Evolutionary conservation across 2,329 filamentous ascomycete genomes (phyloP).

Genomic region (Paracamarosporium sp.): DNA sequence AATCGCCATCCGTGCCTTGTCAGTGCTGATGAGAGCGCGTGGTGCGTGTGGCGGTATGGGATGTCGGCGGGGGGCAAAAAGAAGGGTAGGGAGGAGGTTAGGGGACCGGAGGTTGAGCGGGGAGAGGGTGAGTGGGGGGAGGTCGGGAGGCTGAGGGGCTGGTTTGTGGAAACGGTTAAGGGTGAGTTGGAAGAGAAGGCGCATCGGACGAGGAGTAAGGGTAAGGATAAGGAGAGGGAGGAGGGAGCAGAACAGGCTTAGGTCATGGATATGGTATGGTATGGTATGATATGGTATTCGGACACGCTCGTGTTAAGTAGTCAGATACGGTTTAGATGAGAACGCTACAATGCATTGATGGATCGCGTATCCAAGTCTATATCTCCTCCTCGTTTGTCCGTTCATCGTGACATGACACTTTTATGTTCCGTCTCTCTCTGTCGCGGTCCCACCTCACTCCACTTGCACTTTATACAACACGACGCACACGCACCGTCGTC

Average conservation of each 20-base stretch:
- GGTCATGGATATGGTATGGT: neutral
- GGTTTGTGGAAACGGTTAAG: conserved; percentile 41
- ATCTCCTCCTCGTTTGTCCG: neutral
- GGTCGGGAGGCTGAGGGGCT: conserved; percentile 48
- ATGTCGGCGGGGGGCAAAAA: conserved; percentile 36
- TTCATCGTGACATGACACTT: neutral
- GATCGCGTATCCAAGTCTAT: neutral
- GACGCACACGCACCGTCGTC: neutral
- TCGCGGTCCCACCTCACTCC: neutral
- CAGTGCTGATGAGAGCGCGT: conserved; percentile 52
- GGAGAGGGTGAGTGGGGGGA: conserved; percentile 53
- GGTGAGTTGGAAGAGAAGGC: conserved; percentile 23
- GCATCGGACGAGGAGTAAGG: conserved; percentile 21
- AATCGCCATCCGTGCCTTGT: conserved; percentile 45
- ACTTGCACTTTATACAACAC: neutral
- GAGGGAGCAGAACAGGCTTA: neutral
- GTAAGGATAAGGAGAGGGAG: conserved; percentile 9
- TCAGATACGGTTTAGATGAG: no score
- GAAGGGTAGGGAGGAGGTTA: conserved; percentile 50
- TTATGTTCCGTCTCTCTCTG: neutral
- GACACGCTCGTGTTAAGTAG: no score
- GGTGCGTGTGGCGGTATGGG: conserved; percentile 56
- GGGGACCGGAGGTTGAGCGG: conserved; percentile 54
- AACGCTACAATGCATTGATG: neutral
- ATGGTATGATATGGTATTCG: neutral